Percentiles rank a stretch among this genome's conserved stretches.
These are phyloP conservation scores for Paramarasmius palmivorus DNA, from an alignment of 1,284 basidiomycete species.

Conservation along the genomic window DNA sequence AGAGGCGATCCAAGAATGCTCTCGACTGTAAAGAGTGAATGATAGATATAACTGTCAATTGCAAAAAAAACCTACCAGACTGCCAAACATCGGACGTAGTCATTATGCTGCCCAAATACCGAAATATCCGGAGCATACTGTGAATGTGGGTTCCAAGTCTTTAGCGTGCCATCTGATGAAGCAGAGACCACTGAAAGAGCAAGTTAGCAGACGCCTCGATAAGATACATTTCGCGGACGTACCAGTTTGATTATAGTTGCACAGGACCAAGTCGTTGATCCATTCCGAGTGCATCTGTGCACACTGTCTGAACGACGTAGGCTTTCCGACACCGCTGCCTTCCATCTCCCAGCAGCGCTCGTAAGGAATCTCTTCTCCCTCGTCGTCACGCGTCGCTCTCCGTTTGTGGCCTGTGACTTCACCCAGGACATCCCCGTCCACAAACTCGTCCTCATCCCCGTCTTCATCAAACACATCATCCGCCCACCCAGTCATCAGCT, in stretches of 20 bases:
- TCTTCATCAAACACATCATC: conserved; percentile 71
- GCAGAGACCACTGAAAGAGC: conserved; percentile 78
- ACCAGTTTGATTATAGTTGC: conserved; percentile 92
- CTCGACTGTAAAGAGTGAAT: conserved; percentile 49
- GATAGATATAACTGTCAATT: conserved; percentile 13
- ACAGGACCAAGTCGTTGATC: conserved; percentile 94
- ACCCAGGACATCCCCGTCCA: conserved; percentile 75
- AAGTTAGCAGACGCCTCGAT: background rate
- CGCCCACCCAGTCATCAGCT: conserved; percentile 78
- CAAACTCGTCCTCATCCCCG: conserved; percentile 52
- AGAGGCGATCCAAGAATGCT: conserved; percentile 86
- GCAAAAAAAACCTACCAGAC: conserved; percentile 52
- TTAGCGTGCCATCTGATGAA: conserved; percentile 94
- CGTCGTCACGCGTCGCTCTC: conserved; percentile 31
- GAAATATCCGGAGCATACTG: conserved; percentile 53
- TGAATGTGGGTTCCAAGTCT: conserved; percentile 91
- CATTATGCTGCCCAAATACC: conserved; percentile 83
- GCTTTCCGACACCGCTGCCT: conserved; percentile 43
- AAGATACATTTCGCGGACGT: conserved; percentile 21
- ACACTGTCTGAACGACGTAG: conserved; percentile 75
- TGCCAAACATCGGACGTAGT: conserved; percentile 90
- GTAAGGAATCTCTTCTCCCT: conserved; percentile 45
- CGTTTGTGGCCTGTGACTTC: conserved; percentile 54
- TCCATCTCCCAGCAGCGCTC: conserved; percentile 85
- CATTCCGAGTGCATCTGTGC: conserved; percentile 91